Base-by-base conservation (phyloP, 2,329 filamentous ascomycete genomes). In the Mycogone perniciosa region DNA sequence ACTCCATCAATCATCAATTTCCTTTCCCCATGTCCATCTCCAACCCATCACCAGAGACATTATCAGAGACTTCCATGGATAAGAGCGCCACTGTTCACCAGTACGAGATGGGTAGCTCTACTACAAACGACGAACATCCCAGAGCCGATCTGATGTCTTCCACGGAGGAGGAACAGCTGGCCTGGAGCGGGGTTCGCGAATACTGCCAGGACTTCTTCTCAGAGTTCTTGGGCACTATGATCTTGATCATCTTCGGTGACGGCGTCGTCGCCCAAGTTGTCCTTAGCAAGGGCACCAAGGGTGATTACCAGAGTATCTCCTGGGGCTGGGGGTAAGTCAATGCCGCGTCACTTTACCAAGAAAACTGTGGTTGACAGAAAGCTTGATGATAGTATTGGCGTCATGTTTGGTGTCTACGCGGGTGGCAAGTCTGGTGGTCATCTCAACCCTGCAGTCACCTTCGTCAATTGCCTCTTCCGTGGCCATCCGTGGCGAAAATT, bases 261-360 rank as follows among this genome's bases (percentile, higher is more conserved):
- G 84, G 82, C n/a, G 80, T 81, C 49, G 81, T 88, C 20, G 85
- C 85, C 3, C 85, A 88, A 64, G 84, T 86, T 0, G 69, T 81
- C 0, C 73, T 88, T 9, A 83, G 79, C 52, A 64, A 64, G 4
- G 64, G 60, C 29, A 61, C 61, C 10, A 77, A 75, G 59, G 77
- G 78, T 39, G 63, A 72, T 52, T 76, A 75, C 54, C 69, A 75
- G 59, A 74, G 71, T 51, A 76, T 77, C 50, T 72, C 70, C 4
- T 76, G 73, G 71, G 72, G 72, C 34, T 76, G 72, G 72, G 73
- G 72, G 71, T 75, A 64, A 69, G 72, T 35, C 8, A 7, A 27
- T 8, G 9, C 38, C 20, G n/a, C n/a, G 8, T 30, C 9, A 5
- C 3, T 13, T 41, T 29, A 13, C 38, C 30, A 34, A 54, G 29